phyloP scores from a whole-genome alignment of 2,329 filamentous ascomycete genomes.

The Capronia americana region DNA sequence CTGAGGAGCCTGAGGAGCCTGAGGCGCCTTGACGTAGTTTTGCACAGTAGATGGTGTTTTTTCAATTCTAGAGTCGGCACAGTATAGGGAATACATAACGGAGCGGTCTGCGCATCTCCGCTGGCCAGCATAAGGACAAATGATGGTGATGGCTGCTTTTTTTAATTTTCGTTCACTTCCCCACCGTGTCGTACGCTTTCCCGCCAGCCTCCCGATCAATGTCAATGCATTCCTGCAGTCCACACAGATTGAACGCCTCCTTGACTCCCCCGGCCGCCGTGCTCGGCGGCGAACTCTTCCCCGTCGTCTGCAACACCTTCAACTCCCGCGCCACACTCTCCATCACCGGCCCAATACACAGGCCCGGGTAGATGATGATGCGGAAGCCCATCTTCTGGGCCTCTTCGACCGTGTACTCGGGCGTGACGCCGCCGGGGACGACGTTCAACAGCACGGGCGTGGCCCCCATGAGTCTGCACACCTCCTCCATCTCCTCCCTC shows the following conservation, averaged over 20 bases:
- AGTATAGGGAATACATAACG: no score
- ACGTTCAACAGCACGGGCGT: constrained; percentile 54
- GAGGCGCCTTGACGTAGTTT: neutral
- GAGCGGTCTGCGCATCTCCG: no score
- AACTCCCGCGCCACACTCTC: constrained; percentile 47
- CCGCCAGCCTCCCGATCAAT: constrained; percentile 51
- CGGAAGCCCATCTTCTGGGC: constrained; percentile 50
- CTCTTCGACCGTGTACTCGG: constrained; percentile 48
- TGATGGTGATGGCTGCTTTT: no score
- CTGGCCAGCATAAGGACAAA: no score
- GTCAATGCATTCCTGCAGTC: constrained; percentile 50
- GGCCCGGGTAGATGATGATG: constrained; percentile 53
- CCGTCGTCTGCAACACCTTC: constrained; percentile 47
- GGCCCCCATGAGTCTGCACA: constrained; percentile 47
- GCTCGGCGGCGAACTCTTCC: constrained; percentile 42
- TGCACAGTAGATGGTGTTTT: no score
- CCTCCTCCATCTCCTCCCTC: constrained; percentile 47
- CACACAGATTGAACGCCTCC: constrained; percentile 53
- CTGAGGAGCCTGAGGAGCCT: neutral
- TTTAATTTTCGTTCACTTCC: neutral
- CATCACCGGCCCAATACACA: constrained; percentile 48
- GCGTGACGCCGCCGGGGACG: constrained; percentile 53
- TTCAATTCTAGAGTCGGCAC: no score
- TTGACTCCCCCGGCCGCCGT: constrained; percentile 44
- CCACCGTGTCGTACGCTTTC: constrained; percentile 33